These are phyloP conservation scores for Ramalina intermedia DNA, from an alignment of 495 filamentous ascomycete genomes.

Conservation along the genomic window DNA sequence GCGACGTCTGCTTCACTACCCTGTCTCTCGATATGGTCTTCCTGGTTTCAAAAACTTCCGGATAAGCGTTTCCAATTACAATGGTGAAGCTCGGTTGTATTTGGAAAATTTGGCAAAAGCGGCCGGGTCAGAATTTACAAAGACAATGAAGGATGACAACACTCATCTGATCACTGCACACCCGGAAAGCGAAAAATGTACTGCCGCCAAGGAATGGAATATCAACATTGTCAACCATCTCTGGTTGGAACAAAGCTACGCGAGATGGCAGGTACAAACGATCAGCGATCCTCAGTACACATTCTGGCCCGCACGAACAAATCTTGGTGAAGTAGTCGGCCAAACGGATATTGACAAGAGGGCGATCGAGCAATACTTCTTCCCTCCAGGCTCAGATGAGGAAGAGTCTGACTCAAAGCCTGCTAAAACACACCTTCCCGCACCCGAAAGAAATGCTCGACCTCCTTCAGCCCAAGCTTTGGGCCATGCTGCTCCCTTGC, in stretches of 20 bases:
- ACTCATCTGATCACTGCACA: constrained; percentile 92
- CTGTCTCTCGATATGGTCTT: constrained; percentile 56
- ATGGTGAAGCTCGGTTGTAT: constrained; percentile 84
- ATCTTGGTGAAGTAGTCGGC: constrained; percentile 83
- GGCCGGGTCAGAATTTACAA: constrained; percentile 73
- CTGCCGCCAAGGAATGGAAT: constrained; percentile 82
- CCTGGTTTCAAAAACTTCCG: constrained; percentile 60
- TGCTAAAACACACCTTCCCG: constrained; percentile 24
- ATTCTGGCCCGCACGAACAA: constrained; percentile 73
- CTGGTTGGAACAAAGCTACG: constrained; percentile 96
- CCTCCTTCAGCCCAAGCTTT: not conserved
- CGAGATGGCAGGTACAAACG: constrained; percentile 58
- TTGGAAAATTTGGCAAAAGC: constrained; percentile 81
- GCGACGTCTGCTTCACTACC: constrained; percentile 75
- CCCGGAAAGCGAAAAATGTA: constrained; percentile 74
- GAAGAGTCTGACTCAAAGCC: constrained; percentile 18
- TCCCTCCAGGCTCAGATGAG: constrained; percentile 22
- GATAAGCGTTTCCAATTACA: constrained; percentile 91
- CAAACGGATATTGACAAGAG: constrained; percentile 55
- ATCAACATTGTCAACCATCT: constrained; percentile 85
- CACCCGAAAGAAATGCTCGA: not conserved
- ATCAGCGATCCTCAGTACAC: constrained; percentile 57
- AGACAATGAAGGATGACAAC: constrained; percentile 84
- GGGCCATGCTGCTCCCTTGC: constrained; percentile 6
- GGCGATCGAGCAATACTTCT: constrained; percentile 42